phyloP scores from a whole-genome alignment of 306 rosid genomes.

The Cercis canadensis region DNA sequence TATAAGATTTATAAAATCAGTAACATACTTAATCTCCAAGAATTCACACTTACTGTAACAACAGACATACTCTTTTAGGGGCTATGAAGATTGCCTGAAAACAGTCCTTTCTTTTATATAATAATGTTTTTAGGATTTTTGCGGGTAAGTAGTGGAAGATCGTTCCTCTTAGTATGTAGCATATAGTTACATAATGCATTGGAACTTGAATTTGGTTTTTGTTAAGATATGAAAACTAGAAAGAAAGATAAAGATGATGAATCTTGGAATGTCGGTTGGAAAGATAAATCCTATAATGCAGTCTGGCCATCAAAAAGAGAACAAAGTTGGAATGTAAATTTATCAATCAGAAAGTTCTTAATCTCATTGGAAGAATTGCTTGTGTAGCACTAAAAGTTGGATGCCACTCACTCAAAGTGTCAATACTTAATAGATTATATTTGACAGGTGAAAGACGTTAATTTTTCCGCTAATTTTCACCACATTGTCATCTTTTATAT shows the following conservation, averaged over 20 bases:
- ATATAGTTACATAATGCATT: neutral
- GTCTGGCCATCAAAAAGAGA: neutral
- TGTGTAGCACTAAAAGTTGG: neutral
- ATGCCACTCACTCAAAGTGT: constrained; percentile 4
- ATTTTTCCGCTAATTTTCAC: neutral
- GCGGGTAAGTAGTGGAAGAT: neutral
- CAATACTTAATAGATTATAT: constrained; percentile 5
- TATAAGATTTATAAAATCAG: neutral
- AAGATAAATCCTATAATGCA: neutral
- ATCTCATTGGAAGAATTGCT: neutral
- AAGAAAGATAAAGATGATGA: neutral
- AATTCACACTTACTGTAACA: neutral
- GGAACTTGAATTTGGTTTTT: constrained; percentile 4
- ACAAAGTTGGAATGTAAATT: neutral
- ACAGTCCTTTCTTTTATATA: neutral
- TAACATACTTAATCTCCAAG: neutral
- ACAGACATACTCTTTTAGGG: constrained; percentile 8
- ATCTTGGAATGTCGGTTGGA: constrained; percentile 17
- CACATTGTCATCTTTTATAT: constrained; percentile 20
- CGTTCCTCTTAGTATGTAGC: too few relatives aligned
- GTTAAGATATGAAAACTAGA: neutral
- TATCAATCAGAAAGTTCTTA: neutral
- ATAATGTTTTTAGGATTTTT: neutral
- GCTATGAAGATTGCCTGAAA: neutral
- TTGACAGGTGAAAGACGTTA: neutral